Conservation (phyloP, 306 rosid species). For the Lablab purpureus region DNA sequence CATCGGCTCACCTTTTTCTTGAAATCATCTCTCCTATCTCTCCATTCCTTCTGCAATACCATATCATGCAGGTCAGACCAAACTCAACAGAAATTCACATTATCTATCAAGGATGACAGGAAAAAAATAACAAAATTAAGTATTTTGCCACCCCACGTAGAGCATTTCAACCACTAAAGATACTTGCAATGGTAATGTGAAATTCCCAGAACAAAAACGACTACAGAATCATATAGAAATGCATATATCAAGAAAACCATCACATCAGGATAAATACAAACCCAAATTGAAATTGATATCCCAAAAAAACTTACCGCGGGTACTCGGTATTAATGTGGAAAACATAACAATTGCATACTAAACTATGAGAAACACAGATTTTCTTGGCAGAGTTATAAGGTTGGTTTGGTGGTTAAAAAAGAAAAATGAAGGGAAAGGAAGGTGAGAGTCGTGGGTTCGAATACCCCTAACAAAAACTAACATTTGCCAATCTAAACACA, state of each 20-base stretch:
- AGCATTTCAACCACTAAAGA: constrained; percentile 8
- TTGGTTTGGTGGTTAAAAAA: too few species aligned
- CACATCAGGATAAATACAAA: neutral
- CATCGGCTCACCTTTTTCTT: constrained; percentile 94
- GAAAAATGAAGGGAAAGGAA: too few species aligned
- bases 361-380: neutral
- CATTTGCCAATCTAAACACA: too few species aligned
- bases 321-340: neutral
- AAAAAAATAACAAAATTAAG: constrained; percentile 1
- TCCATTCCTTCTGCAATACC: constrained; percentile 90
- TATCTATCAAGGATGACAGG: constrained; percentile 1
- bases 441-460: too few species aligned
- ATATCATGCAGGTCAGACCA: constrained; percentile 8
- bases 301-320: neutral
- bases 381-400: too few species aligned
- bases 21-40: constrained; percentile 94
- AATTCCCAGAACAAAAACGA: neutral
- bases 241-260: constrained; percentile 5
- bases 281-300: constrained; percentile 22
- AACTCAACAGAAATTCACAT: constrained; percentile 11
- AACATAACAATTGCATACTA: neutral
- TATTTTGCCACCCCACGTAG: neutral
- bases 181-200: neutral
- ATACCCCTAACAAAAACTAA: too few species aligned
- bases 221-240: neutral